Base-by-base conservation (phyloP, 306 rosid species). In the Spatholobus suberectus region DNA sequence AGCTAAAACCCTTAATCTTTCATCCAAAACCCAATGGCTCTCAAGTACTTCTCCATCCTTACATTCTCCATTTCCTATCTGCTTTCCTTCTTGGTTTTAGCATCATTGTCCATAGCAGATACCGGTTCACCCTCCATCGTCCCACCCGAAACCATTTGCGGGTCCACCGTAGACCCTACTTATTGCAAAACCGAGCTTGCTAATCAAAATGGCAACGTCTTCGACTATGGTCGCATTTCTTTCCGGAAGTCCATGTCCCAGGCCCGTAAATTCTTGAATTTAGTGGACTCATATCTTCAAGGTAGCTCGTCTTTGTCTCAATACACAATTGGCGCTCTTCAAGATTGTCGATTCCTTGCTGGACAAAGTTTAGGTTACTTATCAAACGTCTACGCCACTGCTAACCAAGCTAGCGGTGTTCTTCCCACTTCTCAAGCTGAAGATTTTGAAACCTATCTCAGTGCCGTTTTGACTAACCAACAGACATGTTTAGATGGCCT, bases 401-500 rank as follows among this genome's bases (percentile, higher is more conserved):
- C 91, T 4, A 73, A 88, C 20, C 23, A 77, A 18, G 61, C 83
- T 6, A 89, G 78, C 11, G 18, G 8, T 0, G 12, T 69, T 44
- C 89, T 94, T 24, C 79, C 92, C 6, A 58, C 23, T 55, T 46
- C 89, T 38, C 70, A 86, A 79, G 96, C 96, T 5, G 91, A 92
- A 27, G 92, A 92, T 14, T 51, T 87, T 13, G 89, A 86, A 84
- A 87, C 94, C 4, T 10, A 82, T 8, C 83, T 94, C 10, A 92
- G 97, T 67, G 98, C 91, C 1, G 79, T 90, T 57, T 61, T 92
- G 83, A 92, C 97, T 1, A 92, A 91, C 71, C 93, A 91, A 62
- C 93, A 94, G 35, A 92, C 97, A 8, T 94, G 98, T 68, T 63
- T 89, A n/a, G 97, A 94, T 0, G 97, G 97, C 15, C 68, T 94